Conservation (phyloP, 2,329 filamentous ascomycete genomes). For the Lasiodiplodia sp. region DNA sequence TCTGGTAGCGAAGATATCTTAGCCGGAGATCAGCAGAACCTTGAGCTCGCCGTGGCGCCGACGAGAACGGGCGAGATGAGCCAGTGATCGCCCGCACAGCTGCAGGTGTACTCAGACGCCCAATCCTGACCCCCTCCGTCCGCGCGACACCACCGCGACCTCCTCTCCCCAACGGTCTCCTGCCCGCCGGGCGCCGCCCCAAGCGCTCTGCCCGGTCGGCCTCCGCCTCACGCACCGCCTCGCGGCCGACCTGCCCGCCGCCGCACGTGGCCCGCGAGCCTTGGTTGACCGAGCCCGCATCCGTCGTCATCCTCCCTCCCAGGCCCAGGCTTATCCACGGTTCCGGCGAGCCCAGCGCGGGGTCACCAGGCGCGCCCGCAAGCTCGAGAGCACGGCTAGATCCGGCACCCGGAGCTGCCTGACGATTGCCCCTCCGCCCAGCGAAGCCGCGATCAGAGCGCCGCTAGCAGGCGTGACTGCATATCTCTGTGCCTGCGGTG, state of each 20-base stretch:
- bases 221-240: constrained; percentile 1
- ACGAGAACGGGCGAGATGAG: constrained; percentile 26
- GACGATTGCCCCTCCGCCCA: constrained; percentile 17
- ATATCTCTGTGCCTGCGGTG: constrained; percentile 19
- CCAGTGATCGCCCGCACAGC: constrained; percentile 19
- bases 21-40: constrained; percentile 29
- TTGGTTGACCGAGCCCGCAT: constrained; percentile 28
- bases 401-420: constrained; percentile 6
- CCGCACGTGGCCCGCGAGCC: constrained; percentile 25
- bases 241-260: background rate
- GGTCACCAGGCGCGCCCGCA: constrained; percentile 14
- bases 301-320: constrained; percentile 29
- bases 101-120: constrained; percentile 16
- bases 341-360: constrained; percentile 26
- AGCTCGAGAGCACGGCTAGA: constrained; percentile 19
- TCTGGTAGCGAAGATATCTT: constrained; percentile 28
- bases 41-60: constrained; percentile 25
- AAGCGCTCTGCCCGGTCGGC: background rate
- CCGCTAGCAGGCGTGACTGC: constrained; percentile 15
- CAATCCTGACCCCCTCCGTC: constrained; percentile 3
- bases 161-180: constrained; percentile 9
- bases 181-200: constrained; percentile 3
- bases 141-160: background rate
- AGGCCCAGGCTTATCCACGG: constrained; percentile 26
- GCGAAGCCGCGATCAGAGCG: constrained; percentile 20